Conservation (phyloP, 192 early-diverging fungal species). For the Jimgerdemannia lactiflua region DNA sequence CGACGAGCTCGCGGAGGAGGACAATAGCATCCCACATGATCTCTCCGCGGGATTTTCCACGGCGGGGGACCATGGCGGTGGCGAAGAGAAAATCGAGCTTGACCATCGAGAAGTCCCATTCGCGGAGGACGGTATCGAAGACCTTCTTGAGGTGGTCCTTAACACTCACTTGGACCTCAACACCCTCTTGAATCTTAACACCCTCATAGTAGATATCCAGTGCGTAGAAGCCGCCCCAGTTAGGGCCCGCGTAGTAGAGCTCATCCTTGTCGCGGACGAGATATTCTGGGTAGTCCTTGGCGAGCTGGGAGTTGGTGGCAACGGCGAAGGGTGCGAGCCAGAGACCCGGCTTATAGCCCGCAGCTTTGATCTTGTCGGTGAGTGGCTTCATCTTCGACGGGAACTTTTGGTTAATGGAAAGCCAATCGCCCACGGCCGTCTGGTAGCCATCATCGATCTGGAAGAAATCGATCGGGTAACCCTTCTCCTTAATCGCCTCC, state of each 20-base stretch:
- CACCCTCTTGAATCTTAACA: too few species aligned
- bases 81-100: slow-evolving; percentile 53
- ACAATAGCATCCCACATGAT: slow-evolving; percentile 51
- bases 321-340: slow-evolving; percentile 50
- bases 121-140: slow-evolving; percentile 34
- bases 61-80: slow-evolving; percentile 37
- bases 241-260: slow-evolving; percentile 28
- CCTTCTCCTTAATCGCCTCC: slow-evolving; percentile 11
- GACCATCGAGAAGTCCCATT: slow-evolving; percentile 48
- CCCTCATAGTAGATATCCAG: slow-evolving; percentile 39
- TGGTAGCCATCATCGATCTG: slow-evolving; percentile 53
- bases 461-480: slow-evolving; percentile 45
- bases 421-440: slow-evolving; percentile 48
- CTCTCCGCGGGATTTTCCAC: slow-evolving; percentile 43
- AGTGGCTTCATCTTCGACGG: slow-evolving; percentile 41
- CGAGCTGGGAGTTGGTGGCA: slow-evolving; percentile 33
- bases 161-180: slow-evolving; percentile 4
- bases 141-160: slow-evolving; percentile 35
- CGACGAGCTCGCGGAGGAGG: slow-evolving; percentile 35
- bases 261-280: slow-evolving; percentile 25
- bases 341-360: slow-evolving; percentile 36
- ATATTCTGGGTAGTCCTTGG: slow-evolving; percentile 44
- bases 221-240: slow-evolving; percentile 39
- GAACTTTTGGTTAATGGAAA: slow-evolving; percentile 38
- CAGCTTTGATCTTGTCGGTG: slow-evolving; percentile 27